These are phyloP conservation scores for Ceratocystiopsis sp. DNA, from an alignment of 2,329 filamentous ascomycete genomes.

Conservation along the genomic window DNA sequence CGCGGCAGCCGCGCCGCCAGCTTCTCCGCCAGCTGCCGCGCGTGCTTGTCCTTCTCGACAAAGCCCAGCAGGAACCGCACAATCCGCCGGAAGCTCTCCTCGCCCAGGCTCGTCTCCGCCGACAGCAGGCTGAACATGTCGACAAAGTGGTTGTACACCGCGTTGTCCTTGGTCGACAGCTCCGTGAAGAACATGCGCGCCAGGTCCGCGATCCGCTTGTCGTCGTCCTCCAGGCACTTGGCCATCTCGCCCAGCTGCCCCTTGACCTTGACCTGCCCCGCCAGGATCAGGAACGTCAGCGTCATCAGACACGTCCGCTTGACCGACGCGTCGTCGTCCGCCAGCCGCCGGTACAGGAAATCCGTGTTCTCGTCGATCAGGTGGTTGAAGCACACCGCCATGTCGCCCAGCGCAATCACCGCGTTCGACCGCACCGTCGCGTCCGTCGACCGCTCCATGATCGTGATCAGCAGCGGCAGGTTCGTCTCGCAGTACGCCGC, in stretches of 20 bases:
- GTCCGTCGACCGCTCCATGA: conserved; percentile 86
- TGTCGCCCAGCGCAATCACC: conserved; percentile 91
- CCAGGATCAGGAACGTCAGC: conserved; percentile 87
- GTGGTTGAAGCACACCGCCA: conserved; percentile 99
- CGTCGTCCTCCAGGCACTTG: conserved; percentile 93
- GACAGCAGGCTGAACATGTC: conserved; percentile 95
- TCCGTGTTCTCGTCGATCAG: conserved; percentile 98
- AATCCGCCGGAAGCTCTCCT: conserved; percentile 73
- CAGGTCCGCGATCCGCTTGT: conserved; percentile 84
- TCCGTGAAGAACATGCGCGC: conserved; percentile 98
- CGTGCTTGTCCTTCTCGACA: conserved; percentile 98
- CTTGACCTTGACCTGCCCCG: conserved; percentile 98
- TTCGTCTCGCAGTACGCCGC: conserved; percentile 92
- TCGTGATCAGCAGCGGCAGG: conserved; percentile 84
- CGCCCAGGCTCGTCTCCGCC: conserved; percentile 61
- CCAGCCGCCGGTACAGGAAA: conserved; percentile 85
- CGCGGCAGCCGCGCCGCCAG: conserved; percentile 69
- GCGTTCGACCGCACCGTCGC: conserved; percentile 90
- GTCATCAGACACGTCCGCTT: conserved; percentile 99
- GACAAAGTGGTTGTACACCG: conserved; percentile 97
- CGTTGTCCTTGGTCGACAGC: conserved; percentile 93
- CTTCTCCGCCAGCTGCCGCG: conserved; percentile 84
- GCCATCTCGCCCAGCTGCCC: conserved; percentile 98
- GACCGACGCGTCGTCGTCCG: conserved; percentile 73
- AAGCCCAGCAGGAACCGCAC: conserved; percentile 89